phyloP scores from a whole-genome alignment of 2,329 filamentous ascomycete genomes.

The Neopestalotiopsis sp. region DNA sequence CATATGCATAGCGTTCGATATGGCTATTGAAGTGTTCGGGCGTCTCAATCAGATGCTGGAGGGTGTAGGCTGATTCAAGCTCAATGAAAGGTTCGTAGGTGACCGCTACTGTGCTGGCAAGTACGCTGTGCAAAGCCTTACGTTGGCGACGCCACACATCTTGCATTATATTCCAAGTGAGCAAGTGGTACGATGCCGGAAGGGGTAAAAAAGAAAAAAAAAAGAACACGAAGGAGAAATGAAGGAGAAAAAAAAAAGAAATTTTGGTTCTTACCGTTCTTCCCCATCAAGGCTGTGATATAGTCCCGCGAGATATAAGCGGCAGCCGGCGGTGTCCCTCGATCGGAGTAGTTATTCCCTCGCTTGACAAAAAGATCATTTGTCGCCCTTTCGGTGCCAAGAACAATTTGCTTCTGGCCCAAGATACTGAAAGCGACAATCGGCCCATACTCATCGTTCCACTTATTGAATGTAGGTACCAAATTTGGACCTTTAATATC shows the following conservation, averaged over 20 bases:
- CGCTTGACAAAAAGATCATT: conserved; percentile 17
- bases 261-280: background rate
- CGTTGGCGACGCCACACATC: conserved; percentile 14
- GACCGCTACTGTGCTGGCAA: background rate
- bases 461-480: conserved; percentile 14
- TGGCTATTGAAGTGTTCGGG: conserved; percentile 9
- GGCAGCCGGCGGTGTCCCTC: conserved; percentile 9
- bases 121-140: conserved; percentile 5
- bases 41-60: background rate
- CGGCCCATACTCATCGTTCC: conserved; percentile 11
- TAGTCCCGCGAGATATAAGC: conserved; percentile 1
- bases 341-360: conserved; percentile 11
- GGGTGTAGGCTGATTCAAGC: conserved; percentile 8
- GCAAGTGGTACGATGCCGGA: background rate
- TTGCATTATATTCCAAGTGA: background rate
- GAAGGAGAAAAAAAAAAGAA: no score
- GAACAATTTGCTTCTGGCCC: conserved; percentile 16
- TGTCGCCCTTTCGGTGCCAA: background rate
- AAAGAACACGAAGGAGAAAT: no score
- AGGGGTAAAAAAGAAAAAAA: no score
- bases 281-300: conserved; percentile 2
- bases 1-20: conserved; percentile 6
- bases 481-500: background rate
- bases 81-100: conserved; percentile 15
- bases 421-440: conserved; percentile 6